Evolutionary conservation across 1,284 basidiomycete species (phyloP), one percentile per base, ranked within the genome.

Genomic region (Sutorius eximius): DNA sequence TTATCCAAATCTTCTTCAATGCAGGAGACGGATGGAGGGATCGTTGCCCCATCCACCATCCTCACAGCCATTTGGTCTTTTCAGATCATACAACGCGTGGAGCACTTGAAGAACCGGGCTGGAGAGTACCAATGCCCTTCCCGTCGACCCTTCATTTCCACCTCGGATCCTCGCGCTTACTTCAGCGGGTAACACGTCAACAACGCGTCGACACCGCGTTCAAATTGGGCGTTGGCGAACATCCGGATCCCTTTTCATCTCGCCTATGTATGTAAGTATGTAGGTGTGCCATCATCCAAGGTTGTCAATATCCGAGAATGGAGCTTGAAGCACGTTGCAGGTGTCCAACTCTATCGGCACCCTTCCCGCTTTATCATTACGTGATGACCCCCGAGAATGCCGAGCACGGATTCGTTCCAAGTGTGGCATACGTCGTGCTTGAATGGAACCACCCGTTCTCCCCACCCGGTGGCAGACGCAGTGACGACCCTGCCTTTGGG

Each of bases 151-250:
- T 33, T 44, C 16, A 13, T 12, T 43, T 44, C n/a, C 42, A 29
- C 42, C 11, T 50, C 24, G 11, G 5, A 12, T 20, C 49, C 34
- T 40, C 36, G 24, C 24, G 18, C 15, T 40, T 33, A 50, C 22
- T 24, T 27, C 3, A 24, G 22, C 8, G 18, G 10, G 13, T n/a
- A 40, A 40, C 27, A 54, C 36, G 9, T 56, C 5, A 7, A 33
- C 36, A 50, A 22, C 29, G 34, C 53, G 34, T 40, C 54, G 45
- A 57, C 30, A 40, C 36, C 24, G 30, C 53, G 34, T 29, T 18
- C 52, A 20, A 22, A 5, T 30, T 30, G 18, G 13, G 22, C 40
- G 12, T 15, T 24, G 40, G 22, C 6, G 11, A 24, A 10, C 13
- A 16, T 22, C 15, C 22, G 22, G 22, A 24, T 24, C 22, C 22